Conservation (phyloP, 2,329 filamentous ascomycete species). For the Epichloe typhina region DNA sequence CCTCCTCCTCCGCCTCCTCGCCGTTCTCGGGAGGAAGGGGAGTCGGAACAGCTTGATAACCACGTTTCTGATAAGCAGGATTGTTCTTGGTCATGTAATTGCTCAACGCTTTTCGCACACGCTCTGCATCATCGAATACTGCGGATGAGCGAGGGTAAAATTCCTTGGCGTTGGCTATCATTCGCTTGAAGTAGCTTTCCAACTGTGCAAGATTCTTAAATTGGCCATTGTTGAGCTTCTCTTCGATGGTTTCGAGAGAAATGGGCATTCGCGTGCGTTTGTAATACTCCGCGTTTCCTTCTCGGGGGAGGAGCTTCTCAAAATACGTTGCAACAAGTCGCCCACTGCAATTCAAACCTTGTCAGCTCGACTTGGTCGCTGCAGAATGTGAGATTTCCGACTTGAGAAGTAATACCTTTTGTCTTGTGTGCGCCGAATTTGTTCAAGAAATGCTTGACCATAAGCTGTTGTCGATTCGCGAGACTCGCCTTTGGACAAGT, state of each 20-base stretch:
- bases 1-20: slow-evolving; percentile 15
- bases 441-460: slow-evolving; percentile 61
- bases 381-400: not conserved
- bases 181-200: slow-evolving; percentile 76
- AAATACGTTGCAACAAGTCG: slow-evolving; percentile 65
- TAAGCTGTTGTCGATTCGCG: slow-evolving; percentile 55
- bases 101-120: slow-evolving; percentile 72
- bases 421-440: slow-evolving; percentile 63
- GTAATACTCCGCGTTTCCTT: slow-evolving; percentile 63
- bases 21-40: slow-evolving; percentile 42
- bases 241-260: slow-evolving; percentile 63
- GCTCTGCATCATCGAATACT: slow-evolving; percentile 72
- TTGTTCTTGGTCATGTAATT: slow-evolving; percentile 83
- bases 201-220: slow-evolving; percentile 61
- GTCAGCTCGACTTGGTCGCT: not conserved
- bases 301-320: slow-evolving; percentile 54
- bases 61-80: slow-evolving; percentile 58
- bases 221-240: slow-evolving; percentile 53
- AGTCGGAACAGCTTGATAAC: slow-evolving; percentile 60
- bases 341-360: slow-evolving; percentile 35
- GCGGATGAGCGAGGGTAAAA: slow-evolving; percentile 63
- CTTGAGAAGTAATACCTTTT: slow-evolving; percentile 52
- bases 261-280: slow-evolving; percentile 64
- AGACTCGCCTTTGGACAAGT: slow-evolving; percentile 45
- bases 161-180: slow-evolving; percentile 78